These are phyloP conservation scores for Allantophomopsis lycopodina DNA, from an alignment of 2,329 filamentous ascomycete genomes.

Conservation along the genomic window DNA sequence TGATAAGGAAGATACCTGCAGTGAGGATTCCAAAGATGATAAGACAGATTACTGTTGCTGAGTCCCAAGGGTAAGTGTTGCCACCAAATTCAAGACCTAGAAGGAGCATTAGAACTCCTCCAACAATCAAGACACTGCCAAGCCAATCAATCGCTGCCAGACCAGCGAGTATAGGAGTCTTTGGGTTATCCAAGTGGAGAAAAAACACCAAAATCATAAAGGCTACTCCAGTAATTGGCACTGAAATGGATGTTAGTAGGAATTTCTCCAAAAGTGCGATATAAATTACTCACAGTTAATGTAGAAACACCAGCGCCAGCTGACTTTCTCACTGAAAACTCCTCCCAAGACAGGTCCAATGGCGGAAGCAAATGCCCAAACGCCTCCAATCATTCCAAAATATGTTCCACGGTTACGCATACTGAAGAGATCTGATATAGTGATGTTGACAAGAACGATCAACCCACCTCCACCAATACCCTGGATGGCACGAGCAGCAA, in stretches of 20 bases:
- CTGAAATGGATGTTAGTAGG: slow-evolving; percentile 36
- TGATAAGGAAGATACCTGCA: slow-evolving; percentile 46
- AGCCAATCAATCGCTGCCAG: slow-evolving; percentile 46
- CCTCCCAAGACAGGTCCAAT: slow-evolving; percentile 56
- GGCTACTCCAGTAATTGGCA: slow-evolving; percentile 16
- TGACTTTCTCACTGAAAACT: slow-evolving; percentile 45
- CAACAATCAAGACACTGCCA: slow-evolving; percentile 46
- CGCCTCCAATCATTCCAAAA: slow-evolving; percentile 50
- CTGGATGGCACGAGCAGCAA: slow-evolving; percentile 32
- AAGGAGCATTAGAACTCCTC: slow-evolving; percentile 73
- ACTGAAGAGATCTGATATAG: slow-evolving; percentile 38
- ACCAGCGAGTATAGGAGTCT: slow-evolving; percentile 45
- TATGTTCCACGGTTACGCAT: slow-evolving; percentile 29
- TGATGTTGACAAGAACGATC: slow-evolving; percentile 36
- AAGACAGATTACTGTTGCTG: slow-evolving; percentile 20
- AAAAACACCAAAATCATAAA: slow-evolving; percentile 44
- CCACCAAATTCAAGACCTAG: slow-evolving; percentile 80
- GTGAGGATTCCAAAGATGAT: slow-evolving; percentile 48
- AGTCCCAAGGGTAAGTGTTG: slow-evolving; percentile 45
- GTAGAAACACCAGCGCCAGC: slow-evolving; percentile 42
- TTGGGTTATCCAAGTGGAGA: slow-evolving; percentile 52
- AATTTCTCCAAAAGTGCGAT: slow-evolving; percentile 41
- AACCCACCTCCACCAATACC: slow-evolving; percentile 37
- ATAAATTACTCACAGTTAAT: slow-evolving; percentile 30
- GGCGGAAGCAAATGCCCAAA: slow-evolving; percentile 52